These are phyloP conservation scores for Phytophthora europaea DNA, from an alignment of 352 stramenopile genomes.

Conservation along the genomic window DNA sequence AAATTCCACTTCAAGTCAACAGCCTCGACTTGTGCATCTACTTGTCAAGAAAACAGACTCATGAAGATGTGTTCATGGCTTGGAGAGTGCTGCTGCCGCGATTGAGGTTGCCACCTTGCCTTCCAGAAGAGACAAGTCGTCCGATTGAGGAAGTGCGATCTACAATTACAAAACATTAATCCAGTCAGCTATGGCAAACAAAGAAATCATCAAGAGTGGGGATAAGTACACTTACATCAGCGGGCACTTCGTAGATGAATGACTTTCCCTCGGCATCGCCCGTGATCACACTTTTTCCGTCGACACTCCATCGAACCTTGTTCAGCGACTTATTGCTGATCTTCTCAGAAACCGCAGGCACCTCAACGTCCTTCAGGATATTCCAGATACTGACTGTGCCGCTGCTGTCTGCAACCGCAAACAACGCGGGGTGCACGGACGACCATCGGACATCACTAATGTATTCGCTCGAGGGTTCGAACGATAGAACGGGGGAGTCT, in stretches of 20 bases:
- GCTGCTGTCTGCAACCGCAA: constrained; percentile 84
- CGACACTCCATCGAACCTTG: constrained; percentile 84
- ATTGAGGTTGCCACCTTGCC: constrained; percentile 70
- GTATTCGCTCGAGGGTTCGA: constrained; percentile 91
- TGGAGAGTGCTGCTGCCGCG: constrained; percentile 51
- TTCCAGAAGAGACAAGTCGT: constrained; percentile 73
- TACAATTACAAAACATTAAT: constrained; percentile 35
- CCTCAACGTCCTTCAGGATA: constrained; percentile 86
- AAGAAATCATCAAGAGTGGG: constrained; percentile 9
- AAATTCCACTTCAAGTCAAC: constrained; percentile 32
- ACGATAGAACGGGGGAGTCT: constrained; percentile 76
- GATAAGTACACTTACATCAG: constrained; percentile 59
- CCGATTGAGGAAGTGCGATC: constrained; percentile 71
- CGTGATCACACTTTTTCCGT: constrained; percentile 84
- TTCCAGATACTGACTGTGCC: constrained; percentile 87
- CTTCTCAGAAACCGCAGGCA: constrained; percentile 71
- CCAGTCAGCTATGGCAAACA: constrained; percentile 1
- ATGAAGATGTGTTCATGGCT: constrained; percentile 42
- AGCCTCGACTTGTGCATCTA: constrained; percentile 24
- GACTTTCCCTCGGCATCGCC: constrained; percentile 82
- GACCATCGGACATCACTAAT: constrained; percentile 92
- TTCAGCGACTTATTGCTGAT: constrained; percentile 82
- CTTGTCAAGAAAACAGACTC: constrained; percentile 18
- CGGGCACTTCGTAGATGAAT: constrained; percentile 83
- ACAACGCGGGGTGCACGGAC: constrained; percentile 78